phyloP scores from a whole-genome alignment of 345 rosid species.

The Jatropha curcas region DNA sequence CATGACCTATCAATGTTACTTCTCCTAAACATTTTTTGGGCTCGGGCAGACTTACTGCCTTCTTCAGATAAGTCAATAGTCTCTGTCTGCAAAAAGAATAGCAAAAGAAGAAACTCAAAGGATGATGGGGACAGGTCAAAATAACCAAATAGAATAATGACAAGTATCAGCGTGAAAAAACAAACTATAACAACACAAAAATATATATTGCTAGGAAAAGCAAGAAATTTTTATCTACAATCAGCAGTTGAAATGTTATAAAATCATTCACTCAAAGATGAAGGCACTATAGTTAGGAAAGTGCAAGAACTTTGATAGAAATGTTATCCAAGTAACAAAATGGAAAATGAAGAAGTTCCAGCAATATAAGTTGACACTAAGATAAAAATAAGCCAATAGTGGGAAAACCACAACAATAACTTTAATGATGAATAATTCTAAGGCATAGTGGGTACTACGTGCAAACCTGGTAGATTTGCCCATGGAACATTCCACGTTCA shows the following conservation, averaged over 20 bases:
- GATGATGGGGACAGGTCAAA: conserved; percentile 3
- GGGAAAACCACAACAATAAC: not conserved
- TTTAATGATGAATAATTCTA: not conserved
- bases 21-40: conserved; percentile 56
- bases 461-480: conserved; percentile 93
- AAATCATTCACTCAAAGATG: not conserved
- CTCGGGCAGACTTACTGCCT: conserved; percentile 45
- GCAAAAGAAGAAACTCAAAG: not conserved
- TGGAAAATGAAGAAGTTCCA: not conserved
- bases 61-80: conserved; percentile 71
- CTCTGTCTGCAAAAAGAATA: conserved; percentile 61
- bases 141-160: not conserved
- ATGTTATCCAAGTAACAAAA: not conserved
- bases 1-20: conserved; percentile 46
- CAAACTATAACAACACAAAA: not conserved
- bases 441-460: not conserved
- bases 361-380: not conserved
- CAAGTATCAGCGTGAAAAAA: not conserved
- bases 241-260: not conserved
- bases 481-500: conserved; percentile 95
- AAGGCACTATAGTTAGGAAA: not conserved
- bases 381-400: not conserved
- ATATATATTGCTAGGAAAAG: not conserved
- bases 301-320: not conserved
- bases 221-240: not conserved